Evolutionary conservation across 202 grass and related monocot species (phyloP).

Genomic region (Cymbopogon flexuosus): DNA sequence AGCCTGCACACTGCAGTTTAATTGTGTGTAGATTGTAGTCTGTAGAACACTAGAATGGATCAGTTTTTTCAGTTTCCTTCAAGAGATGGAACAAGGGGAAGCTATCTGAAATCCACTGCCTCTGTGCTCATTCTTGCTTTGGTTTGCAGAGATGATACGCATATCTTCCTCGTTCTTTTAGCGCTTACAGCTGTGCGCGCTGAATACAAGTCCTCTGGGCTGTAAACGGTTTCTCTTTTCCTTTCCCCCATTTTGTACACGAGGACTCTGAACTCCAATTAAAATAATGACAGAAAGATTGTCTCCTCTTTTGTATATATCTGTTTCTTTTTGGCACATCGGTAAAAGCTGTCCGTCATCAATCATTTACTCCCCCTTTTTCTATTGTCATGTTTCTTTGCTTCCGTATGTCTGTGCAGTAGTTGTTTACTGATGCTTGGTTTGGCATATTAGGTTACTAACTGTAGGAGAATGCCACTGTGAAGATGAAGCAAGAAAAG

Average conservation of each 20-base stretch:
- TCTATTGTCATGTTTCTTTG: slow-evolving; percentile 9
- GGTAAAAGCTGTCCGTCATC: not conserved
- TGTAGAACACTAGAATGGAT: not conserved
- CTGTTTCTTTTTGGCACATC: slow-evolving; percentile 13
- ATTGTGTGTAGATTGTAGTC: too few species aligned
- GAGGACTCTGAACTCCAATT: not conserved
- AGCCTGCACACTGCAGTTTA: slow-evolving; percentile 3
- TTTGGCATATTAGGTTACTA: slow-evolving; percentile 63
- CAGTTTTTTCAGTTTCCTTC: not conserved
- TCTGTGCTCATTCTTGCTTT: slow-evolving; percentile 13
- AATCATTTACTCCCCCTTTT: not conserved
- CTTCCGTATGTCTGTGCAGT: not conserved
- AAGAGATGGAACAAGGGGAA: not conserved
- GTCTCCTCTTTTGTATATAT: not conserved
- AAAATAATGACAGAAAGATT: slow-evolving; percentile 8
- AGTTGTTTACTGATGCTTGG: slow-evolving; percentile 21
- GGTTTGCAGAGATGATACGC: not conserved
- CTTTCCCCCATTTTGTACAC: not conserved
- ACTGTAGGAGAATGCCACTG: slow-evolving; percentile 73
- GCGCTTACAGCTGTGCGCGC: not conserved
- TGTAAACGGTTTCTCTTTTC: not conserved
- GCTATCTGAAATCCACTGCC: not conserved
- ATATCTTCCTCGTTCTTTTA: not conserved
- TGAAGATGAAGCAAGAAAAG: slow-evolving; percentile 59
- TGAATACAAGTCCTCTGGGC: not conserved